Evolutionary conservation across 2,329 filamentous ascomycete genomes (phyloP), one percentile per base, ranked within the genome.

Genomic region (Fusarium sp.): DNA sequence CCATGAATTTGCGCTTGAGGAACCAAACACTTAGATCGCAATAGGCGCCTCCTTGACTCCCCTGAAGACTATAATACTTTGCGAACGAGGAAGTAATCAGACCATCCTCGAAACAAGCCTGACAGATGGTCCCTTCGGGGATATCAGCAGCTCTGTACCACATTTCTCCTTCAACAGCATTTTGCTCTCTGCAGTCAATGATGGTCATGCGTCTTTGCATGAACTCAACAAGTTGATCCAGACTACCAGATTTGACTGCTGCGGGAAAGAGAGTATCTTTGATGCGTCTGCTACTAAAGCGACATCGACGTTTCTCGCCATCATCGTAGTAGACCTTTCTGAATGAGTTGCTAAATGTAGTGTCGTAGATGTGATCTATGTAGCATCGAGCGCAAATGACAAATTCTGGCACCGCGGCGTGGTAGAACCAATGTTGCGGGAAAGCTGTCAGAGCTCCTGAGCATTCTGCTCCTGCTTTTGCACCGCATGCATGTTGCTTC

Each of bases 351-450:
- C 72, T 44, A 56, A 80, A 77, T 1, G 31, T 56, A 0, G 77
- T 77, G 6, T 72, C 52, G 58, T 73, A 74, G n/a, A 82, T 78
- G 30, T 78, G 56, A 52, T 81, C 76, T 8, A 77, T 73, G 53
- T 81, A 82, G 67, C 81, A 83, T 4, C 75, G 66, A 3, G 78
- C 76, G 61, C 81, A 83, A 49, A 82, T 72, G 4, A 70, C 44
- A 20, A 76, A 80, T 2, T 74, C 67, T 0, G 79, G 77, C 1
- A 75, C 76, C 1, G 65, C 56, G 0, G 75, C 60, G 38, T 83
- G 79, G 4, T 69, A 71, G 65, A 81, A 80, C 80, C 81, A 83
- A 13, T 78, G 74, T 8, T 80, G 76, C 0, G 73, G 44, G 16
- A 77, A 77, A 0, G 74, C 65, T 20, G 76, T 62, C 3, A 72